Evolutionary conservation across 1,284 basidiomycete species (phyloP).

Genomic region (Pseudozyma sp.): DNA sequence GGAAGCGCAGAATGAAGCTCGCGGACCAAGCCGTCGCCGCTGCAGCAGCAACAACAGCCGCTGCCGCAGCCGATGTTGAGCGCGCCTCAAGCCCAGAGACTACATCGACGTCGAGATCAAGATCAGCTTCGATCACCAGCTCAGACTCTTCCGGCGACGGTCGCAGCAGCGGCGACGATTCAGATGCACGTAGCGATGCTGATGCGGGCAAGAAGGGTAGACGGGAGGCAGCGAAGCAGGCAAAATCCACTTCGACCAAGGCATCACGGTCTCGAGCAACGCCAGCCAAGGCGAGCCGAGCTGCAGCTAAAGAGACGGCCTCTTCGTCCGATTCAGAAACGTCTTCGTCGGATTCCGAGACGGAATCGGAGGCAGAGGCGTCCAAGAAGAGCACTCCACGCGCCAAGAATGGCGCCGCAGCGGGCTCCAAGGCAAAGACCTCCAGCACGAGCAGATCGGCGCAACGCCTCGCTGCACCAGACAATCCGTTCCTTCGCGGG

Average conservation of each 20-base stretch:
- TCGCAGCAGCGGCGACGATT: constrained; percentile 23
- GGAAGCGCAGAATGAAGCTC: constrained; percentile 29
- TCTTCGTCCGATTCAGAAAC: constrained; percentile 5
- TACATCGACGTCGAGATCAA: constrained; percentile 8
- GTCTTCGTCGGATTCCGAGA: constrained; percentile 18
- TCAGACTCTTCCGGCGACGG: constrained; percentile 41
- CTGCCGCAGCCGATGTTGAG: constrained; percentile 2
- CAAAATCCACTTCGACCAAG: constrained; percentile 7
- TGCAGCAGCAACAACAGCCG: not conserved
- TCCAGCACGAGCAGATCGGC: constrained; percentile 6
- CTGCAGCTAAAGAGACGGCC: constrained; percentile 1
- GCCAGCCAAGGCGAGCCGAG: constrained; percentile 2
- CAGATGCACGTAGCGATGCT: constrained; percentile 14
- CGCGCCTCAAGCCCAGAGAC: constrained; percentile 1
- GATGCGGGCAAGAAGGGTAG: constrained; percentile 1
- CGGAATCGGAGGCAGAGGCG: constrained; percentile 20
- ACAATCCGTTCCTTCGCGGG: constrained; percentile 33
- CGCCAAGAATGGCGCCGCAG: not conserved
- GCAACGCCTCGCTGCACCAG: not conserved
- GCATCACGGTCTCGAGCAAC: not conserved
- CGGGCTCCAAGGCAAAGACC: constrained; percentile 3
- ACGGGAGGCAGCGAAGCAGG: not conserved
- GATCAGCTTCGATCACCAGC: constrained; percentile 42
- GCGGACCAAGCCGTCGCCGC: constrained; percentile 15
- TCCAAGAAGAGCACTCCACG: constrained; percentile 10